Evolutionary conservation across 2,329 filamentous ascomycete species (phyloP), one percentile per base, ranked within the genome.

Genomic region (Hymenoscyphus scutula): DNA sequence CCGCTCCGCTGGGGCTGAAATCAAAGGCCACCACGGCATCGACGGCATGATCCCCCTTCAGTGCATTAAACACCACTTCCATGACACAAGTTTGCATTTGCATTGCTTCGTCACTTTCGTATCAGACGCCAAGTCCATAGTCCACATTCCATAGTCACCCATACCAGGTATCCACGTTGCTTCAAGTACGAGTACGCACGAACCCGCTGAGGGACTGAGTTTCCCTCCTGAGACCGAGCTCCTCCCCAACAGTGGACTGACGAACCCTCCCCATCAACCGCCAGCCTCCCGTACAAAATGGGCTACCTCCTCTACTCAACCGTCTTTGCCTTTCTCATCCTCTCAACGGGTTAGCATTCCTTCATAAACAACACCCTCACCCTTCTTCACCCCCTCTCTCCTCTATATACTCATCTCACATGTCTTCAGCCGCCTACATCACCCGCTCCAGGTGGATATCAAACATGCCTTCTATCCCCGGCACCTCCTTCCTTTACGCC

Each of bases 251-350:
- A 37, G 27, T 25, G 23, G 10, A 53, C 41, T 37, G 41, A 53
- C 15, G 17, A 30, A 17, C 32, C 17, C 11, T 23, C 17, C 11
- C 17, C 30, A n/a, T n/a, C 32, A 32, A 23, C 15, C 54, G 25
- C 41, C 23, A 58, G 30, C 23, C 38, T 61, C 37, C 61, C 58
- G 56, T 53, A 51, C 54, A 71, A 61, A 69, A 96, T 96, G 91
- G 82, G 80, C 66, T 95, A 93, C 80, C 75, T 96, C 67, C 85
- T 96, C 78, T 96, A 92, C 80, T 87, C 85, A 70, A 76, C 93
- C 67, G 86, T 85, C 72, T 84, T 97, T 75, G 76, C 89, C 70
- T 82, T 90, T 74, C 81, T 97, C 72, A 73, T 93, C 70, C 73
- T 84, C 68, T 89, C 87, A 64, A 95, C 91, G 61, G 79, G 88